A percentile compares a stretch with the other conserved stretches of the same genome.
phyloP scores from a whole-genome alignment of 768 basidiomycete genomes.

The Tricholoma sp. region DNA sequence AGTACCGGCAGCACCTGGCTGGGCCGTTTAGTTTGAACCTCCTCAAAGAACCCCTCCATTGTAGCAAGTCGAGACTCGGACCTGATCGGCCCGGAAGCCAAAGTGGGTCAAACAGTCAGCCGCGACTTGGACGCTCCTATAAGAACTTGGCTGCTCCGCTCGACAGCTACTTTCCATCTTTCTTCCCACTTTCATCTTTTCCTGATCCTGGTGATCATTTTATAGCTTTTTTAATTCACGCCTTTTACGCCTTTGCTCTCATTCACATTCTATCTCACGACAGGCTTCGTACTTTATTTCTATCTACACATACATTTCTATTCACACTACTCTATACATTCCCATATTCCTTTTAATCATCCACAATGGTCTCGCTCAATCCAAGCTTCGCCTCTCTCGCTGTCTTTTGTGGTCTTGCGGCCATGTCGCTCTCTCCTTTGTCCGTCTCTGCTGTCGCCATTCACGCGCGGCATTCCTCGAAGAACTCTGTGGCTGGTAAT shows the following conservation, averaged over 20 bases:
- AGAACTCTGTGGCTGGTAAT: background rate
- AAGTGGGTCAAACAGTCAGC: slow-evolving; percentile 1
- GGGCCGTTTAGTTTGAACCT: too few species aligned
- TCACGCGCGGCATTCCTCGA: slow-evolving; percentile 15
- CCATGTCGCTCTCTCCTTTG: slow-evolving; percentile 32
- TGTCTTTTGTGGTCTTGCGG: slow-evolving; percentile 40
- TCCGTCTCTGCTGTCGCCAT: slow-evolving; percentile 37
- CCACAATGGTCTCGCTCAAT: slow-evolving; percentile 45
- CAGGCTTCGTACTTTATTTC: slow-evolving; percentile 18
- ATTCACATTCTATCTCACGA: slow-evolving; percentile 20
- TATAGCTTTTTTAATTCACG: slow-evolving; percentile 3
- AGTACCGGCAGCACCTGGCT: too few species aligned
- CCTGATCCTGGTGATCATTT: slow-evolving; percentile 54
- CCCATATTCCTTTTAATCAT: slow-evolving; percentile 3
- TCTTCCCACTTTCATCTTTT: slow-evolving; percentile 31
- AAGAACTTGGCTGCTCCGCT: slow-evolving; percentile 17
- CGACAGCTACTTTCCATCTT: slow-evolving; percentile 22
- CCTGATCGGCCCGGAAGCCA: background rate
- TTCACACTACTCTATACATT: slow-evolving; percentile 13
- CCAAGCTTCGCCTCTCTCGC: slow-evolving; percentile 42
- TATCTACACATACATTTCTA: slow-evolving; percentile 4
- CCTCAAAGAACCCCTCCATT: too few species aligned
- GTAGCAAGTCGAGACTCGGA: too few species aligned
- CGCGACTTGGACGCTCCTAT: slow-evolving; percentile 11
- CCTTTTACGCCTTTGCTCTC: slow-evolving; percentile 13